Percentiles rank a stretch among this genome's conserved stretches.
These are phyloP conservation scores for Paramecium sexaurelia DNA, from an alignment of 73 alveolate genomes.

Conservation along the genomic window DNA sequence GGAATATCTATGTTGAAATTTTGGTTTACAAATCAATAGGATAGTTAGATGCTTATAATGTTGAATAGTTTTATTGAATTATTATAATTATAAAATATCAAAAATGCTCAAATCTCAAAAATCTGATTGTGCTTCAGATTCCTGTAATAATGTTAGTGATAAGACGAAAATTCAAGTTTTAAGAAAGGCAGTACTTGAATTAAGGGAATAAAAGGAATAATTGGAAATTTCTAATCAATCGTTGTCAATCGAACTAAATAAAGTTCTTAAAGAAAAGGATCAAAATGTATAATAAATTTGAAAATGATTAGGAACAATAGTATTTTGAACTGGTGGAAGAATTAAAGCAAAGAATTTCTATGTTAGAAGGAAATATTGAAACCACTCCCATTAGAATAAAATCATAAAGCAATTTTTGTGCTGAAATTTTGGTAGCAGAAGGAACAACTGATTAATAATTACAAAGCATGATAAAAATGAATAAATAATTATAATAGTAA, in stretches of 20 bases:
- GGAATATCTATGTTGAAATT: neutral
- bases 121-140: neutral
- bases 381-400: neutral
- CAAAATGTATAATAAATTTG: neutral
- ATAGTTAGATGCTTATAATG: neutral
- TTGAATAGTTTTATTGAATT: conserved; percentile 19
- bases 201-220: neutral
- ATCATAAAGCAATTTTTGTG: neutral
- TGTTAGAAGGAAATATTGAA: neutral
- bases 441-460: neutral
- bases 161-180: neutral
- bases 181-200: conserved; percentile 36
- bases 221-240: neutral
- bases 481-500: neutral
- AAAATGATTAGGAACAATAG: neutral
- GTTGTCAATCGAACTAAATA: neutral
- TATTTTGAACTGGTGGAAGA: neutral
- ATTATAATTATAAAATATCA: neutral
- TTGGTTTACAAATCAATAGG: neutral
- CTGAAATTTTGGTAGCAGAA: neutral
- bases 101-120: neutral
- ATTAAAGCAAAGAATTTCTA: neutral
- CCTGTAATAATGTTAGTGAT: neutral
- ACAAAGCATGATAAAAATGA: neutral
- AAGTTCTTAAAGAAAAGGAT: neutral